Evolutionary conservation across 352 stramenopile genomes (phyloP), one percentile per base, ranked within the genome.

Genomic region (Phytophthora pini): DNA sequence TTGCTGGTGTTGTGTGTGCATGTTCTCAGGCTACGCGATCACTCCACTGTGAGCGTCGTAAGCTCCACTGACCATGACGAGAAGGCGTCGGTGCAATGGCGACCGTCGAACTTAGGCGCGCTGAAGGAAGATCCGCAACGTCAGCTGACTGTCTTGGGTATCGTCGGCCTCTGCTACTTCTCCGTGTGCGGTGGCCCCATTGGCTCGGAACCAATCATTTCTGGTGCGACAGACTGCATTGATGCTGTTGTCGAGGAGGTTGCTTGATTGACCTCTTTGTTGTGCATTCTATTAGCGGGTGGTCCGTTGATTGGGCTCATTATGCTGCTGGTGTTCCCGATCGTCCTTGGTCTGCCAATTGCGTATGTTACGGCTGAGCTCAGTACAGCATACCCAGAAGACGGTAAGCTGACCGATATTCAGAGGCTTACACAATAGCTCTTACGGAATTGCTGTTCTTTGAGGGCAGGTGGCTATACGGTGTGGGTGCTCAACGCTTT

Each of bases 301-400:
- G 79, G 79, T 8, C 79, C 77, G 36, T 80, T 96, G 40, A 44
- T 94, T 63, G 84, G 93, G 13, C 76, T 98, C 32, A 71, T 98
- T 7, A 88, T 94, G 17, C 87, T 97, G 56, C 32, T 94, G 17
- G 22, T 98, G 15, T 87, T 98, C 45, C 93, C 93, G 6, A 74
- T 98, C 17, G 67, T 98, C 12, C 98, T 93, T 82, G 91, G 83
- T 2, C 47, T 98, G 10, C 94, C 93, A 11, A 96, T 98, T 70
- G 90, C 89, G 12, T 82, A 97, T 48, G 90, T 99, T 31, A 98
- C 94, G 3, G 91, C 93, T 9, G 94, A 98, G 72, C 78, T 99
- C 17, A 93, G 89, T 22, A 89, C 89, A 2, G 76, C 93, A 13
- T 98, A 97, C 72, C 92, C 91, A 3, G 88, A 98, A 51, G 76